Conservation (phyloP, 208 protist species). For the Wallacemonas sp. region DNA sequence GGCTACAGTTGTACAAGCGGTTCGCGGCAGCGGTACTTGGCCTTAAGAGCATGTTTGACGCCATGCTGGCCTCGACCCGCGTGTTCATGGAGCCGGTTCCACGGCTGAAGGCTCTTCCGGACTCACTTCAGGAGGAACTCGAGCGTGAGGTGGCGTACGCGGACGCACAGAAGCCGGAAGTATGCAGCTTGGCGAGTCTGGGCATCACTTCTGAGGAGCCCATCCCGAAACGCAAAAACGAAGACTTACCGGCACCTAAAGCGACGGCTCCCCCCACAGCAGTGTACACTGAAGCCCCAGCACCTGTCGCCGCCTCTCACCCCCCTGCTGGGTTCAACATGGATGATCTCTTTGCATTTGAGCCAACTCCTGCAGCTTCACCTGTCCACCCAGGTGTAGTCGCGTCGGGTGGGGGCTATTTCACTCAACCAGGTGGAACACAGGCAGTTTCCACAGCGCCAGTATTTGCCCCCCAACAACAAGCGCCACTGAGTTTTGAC, state of each 20-base stretch:
- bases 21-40: conserved; percentile 34
- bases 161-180: conserved; percentile 24
- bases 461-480: neutral
- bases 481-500: neutral
- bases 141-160: conserved; percentile 41
- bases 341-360: conserved; percentile 44
- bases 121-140: conserved; percentile 35
- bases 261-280: neutral
- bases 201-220: conserved; percentile 30
- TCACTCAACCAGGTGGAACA: too few species aligned
- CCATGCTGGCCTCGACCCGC: conserved; percentile 45
- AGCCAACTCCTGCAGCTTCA: neutral
- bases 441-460: neutral
- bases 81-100: conserved; percentile 60
- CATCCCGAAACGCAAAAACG: conserved; percentile 3
- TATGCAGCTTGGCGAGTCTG: conserved; percentile 52
- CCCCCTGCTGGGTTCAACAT: conserved; percentile 27
- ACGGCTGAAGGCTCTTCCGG: conserved; percentile 49
- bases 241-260: neutral
- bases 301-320: neutral
- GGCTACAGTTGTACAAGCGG: conserved; percentile 37
- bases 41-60: conserved; percentile 49
- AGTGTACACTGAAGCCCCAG: conserved; percentile 11
- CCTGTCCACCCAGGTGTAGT: too few species aligned
- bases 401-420: too few species aligned